phyloP scores from a whole-genome alignment of 2,329 filamentous ascomycete genomes.

The Bipolaris bicolor region DNA sequence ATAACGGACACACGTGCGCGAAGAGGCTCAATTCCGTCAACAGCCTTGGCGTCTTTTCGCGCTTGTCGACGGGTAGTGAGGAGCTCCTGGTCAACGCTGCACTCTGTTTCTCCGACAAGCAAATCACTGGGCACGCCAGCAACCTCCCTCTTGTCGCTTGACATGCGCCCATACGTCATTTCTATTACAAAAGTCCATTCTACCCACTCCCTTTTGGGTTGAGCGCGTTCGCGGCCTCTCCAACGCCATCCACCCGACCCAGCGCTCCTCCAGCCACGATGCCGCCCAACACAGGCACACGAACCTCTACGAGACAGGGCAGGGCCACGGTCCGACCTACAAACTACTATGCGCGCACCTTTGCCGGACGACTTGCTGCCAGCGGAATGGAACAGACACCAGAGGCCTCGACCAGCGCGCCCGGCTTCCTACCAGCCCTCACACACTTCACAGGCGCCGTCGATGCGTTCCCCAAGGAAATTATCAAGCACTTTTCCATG shows the following conservation, averaged over 20 bases:
- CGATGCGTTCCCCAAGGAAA: slow-evolving; percentile 89
- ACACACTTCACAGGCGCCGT: slow-evolving; percentile 88
- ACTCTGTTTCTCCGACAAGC: slow-evolving; percentile 18
- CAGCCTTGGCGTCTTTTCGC: slow-evolving; percentile 26
- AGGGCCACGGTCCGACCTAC: slow-evolving; percentile 55
- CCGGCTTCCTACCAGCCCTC: slow-evolving; percentile 69
- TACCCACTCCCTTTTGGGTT: slow-evolving; percentile 18
- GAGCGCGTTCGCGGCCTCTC: slow-evolving; percentile 29
- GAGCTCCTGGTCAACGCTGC: slow-evolving; percentile 23
- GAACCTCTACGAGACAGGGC: slow-evolving; percentile 54
- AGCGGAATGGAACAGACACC: slow-evolving; percentile 48
- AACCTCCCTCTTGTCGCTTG: slow-evolving; percentile 29
- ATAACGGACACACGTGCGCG: slow-evolving; percentile 18
- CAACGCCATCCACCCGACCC: slow-evolving; percentile 23
- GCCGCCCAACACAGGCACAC: slow-evolving; percentile 45
- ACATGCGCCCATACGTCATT: slow-evolving; percentile 39
- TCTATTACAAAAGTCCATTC: slow-evolving; percentile 24
- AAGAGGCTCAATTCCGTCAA: slow-evolving; percentile 25
- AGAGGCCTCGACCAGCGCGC: slow-evolving; percentile 45
- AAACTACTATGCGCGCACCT: slow-evolving; percentile 60
- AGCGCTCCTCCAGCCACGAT: slow-evolving; percentile 35
- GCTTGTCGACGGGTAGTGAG: slow-evolving; percentile 15
- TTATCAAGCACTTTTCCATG: slow-evolving; percentile 92
- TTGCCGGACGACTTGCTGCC: slow-evolving; percentile 47
- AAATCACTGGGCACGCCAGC: slow-evolving; percentile 30